Percentiles rank a stretch among this genome's conserved stretches.
These are phyloP conservation scores for Dioscorea cayenensis DNA, from an alignment of 116 monocot genomes.

Conservation along the genomic window DNA sequence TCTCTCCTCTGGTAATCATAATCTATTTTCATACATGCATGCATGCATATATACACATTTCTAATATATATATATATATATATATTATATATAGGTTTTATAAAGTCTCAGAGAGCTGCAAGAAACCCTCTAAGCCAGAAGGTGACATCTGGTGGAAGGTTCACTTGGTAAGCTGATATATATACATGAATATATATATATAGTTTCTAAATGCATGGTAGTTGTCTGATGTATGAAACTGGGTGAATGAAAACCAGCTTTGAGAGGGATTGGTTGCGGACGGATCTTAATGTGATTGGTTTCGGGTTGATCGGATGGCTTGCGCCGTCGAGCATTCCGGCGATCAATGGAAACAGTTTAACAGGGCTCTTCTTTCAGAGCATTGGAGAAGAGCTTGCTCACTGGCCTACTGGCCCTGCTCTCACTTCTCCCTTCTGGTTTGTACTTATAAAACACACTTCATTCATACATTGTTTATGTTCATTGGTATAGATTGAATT, in stretches of 20 bases:
- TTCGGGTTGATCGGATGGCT: slow-evolving; percentile 89
- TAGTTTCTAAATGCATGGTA: background rate
- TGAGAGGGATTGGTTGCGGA: slow-evolving; percentile 57
- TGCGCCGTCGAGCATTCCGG: slow-evolving; percentile 85
- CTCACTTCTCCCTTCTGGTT: slow-evolving; percentile 83
- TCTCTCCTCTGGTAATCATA: slow-evolving; percentile 28
- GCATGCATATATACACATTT: background rate
- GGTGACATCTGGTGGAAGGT: slow-evolving; percentile 45
- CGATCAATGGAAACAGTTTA: slow-evolving; percentile 80
- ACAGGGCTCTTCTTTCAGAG: slow-evolving; percentile 89
- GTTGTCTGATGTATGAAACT: background rate
- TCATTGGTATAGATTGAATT: background rate
- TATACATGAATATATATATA: too few species aligned
- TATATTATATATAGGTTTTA: slow-evolving; percentile 37
- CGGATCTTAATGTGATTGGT: slow-evolving; percentile 80
- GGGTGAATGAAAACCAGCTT: slow-evolving; percentile 14
- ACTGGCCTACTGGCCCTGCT: slow-evolving; percentile 83
- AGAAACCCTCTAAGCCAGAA: slow-evolving; percentile 56
- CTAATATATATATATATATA: background rate
- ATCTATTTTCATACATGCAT: background rate
- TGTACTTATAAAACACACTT: background rate
- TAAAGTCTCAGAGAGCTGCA: slow-evolving; percentile 35
- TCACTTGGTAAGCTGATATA: slow-evolving; percentile 51
- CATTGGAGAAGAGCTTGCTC: slow-evolving; percentile 85
- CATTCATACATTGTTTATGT: background rate